A percentile compares a stretch with the other conserved stretches of the same genome.
phyloP scores from a whole-genome alignment of 345 rosid genomes.

The Gossypium sturtianum region DNA sequence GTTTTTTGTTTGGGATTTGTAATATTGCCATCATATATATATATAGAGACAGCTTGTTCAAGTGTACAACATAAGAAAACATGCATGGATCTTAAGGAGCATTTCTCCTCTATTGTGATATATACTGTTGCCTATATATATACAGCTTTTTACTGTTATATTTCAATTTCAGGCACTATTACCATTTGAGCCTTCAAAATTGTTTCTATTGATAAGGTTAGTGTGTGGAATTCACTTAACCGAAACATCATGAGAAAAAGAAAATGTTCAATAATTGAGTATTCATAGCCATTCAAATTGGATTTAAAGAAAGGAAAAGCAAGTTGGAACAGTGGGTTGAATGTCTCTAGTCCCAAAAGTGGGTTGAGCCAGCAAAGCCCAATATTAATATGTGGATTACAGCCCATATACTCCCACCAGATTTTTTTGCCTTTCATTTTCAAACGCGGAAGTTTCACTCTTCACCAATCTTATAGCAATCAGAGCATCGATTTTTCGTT shows the following conservation, averaged over 20 bases:
- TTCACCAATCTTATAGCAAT: too few species aligned
- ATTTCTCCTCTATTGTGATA: not conserved
- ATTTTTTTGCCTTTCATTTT: too few species aligned
- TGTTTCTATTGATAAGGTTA: not conserved
- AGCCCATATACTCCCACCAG: too few species aligned
- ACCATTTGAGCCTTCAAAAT: not conserved
- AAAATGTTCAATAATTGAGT: too few species aligned
- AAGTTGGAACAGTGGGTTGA: too few species aligned
- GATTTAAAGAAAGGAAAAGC: not conserved
- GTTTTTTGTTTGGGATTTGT: not conserved
- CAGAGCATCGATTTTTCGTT: too few species aligned
- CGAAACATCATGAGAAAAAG: too few species aligned
- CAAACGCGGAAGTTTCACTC: too few species aligned
- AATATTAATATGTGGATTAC: not conserved
- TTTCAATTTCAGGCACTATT: not conserved
- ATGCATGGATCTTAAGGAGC: not conserved
- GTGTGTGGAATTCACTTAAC: not conserved
- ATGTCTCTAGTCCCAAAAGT: not conserved
- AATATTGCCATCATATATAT: not conserved
- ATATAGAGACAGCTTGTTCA: not conserved
- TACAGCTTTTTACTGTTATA: not conserved
- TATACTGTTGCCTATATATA: not conserved
- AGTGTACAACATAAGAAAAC: constrained; percentile 7
- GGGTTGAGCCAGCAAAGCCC: not conserved
- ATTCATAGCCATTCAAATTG: not conserved